phyloP scores from a whole-genome alignment of 2,329 filamentous ascomycete species.

The Tolypocladium amazonense region DNA sequence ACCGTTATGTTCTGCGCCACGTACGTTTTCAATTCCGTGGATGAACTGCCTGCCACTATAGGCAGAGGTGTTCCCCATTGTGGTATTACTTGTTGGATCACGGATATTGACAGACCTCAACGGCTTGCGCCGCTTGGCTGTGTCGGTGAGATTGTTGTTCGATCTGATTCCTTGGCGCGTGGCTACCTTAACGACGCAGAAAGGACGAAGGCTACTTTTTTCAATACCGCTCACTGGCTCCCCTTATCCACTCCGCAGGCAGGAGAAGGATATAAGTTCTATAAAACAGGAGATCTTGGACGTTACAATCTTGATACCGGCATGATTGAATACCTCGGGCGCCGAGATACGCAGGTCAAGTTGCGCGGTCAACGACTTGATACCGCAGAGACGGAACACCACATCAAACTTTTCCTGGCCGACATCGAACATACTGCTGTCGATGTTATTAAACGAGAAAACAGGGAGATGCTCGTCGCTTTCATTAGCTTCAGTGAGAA shows the following conservation, averaged over 20 bases:
- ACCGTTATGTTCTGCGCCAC: slow-evolving; percentile 3
- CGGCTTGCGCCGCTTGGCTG: slow-evolving; percentile 9
- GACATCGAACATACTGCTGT: not conserved
- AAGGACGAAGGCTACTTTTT: slow-evolving; percentile 39
- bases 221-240: slow-evolving; percentile 28
- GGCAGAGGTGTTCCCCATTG: slow-evolving; percentile 1
- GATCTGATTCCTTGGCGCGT: slow-evolving; percentile 31
- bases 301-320: slow-evolving; percentile 18
- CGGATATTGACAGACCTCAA: not conserved
- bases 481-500: not conserved
- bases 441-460: slow-evolving; percentile 2
- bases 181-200: slow-evolving; percentile 42
- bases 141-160: slow-evolving; percentile 11
- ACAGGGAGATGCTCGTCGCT: not conserved
- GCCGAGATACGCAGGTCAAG: slow-evolving; percentile 13
- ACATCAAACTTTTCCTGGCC: not conserved
- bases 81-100: not conserved
- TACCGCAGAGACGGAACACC: not conserved
- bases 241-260: slow-evolving; percentile 4
- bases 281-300: slow-evolving; percentile 11
- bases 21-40: not conserved
- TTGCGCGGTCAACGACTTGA: slow-evolving; percentile 13
- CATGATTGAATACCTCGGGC: slow-evolving; percentile 5
- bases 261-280: slow-evolving; percentile 12
- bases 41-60: slow-evolving; percentile 1